Percentiles rank a stretch among this genome's conserved stretches.
These are phyloP conservation scores for Leishmania tropica DNA, from an alignment of 208 protist genomes.

Conservation along the genomic window DNA sequence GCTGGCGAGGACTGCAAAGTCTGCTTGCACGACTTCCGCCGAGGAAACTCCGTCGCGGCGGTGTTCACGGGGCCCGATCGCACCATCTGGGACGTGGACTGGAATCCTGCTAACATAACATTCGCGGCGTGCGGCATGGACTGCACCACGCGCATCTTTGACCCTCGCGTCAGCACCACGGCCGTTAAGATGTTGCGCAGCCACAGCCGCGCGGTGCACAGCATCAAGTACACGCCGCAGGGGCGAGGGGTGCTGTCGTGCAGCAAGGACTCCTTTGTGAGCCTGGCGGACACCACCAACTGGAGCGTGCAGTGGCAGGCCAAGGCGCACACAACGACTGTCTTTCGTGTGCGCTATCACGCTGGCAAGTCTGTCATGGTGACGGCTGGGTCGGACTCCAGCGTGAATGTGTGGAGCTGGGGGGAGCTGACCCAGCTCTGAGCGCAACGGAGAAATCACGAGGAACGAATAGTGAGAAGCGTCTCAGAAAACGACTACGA, in stretches of 20 bases:
- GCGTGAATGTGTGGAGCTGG: constrained; percentile 75
- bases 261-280: constrained; percentile 52
- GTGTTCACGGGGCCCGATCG: constrained; percentile 52
- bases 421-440: constrained; percentile 31
- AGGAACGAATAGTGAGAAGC: neutral
- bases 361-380: constrained; percentile 37
- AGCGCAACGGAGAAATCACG: neutral
- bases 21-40: constrained; percentile 71
- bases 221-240: constrained; percentile 46
- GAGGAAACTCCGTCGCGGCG: constrained; percentile 37
- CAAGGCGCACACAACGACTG: constrained; percentile 51
- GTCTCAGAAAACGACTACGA: neutral
- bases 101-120: constrained; percentile 33
- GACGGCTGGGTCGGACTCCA: constrained; percentile 46
- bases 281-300: constrained; percentile 36
- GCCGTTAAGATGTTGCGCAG: constrained; percentile 34
- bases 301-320: constrained; percentile 58
- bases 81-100: constrained; percentile 69
- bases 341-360: constrained; percentile 62
- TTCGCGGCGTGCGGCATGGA: constrained; percentile 74
- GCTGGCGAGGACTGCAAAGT: constrained; percentile 57
- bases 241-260: constrained; percentile 56
- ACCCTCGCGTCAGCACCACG: constrained; percentile 36
- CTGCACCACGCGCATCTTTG: constrained; percentile 62
- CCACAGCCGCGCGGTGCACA: constrained; percentile 64